Base-by-base conservation (phyloP, 441 rosid species). In the Hura crepitans region DNA sequence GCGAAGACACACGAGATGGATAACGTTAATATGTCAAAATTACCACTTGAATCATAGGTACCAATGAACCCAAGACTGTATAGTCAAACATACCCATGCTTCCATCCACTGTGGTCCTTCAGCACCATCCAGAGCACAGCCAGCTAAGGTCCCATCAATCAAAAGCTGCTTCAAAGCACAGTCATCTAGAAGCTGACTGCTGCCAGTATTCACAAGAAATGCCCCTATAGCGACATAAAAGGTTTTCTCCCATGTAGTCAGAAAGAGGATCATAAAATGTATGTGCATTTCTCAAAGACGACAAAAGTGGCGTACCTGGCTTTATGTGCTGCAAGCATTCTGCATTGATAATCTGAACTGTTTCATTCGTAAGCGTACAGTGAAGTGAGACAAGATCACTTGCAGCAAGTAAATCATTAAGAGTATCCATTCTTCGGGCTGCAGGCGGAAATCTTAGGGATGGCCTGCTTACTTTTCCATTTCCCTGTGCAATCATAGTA, bases 31-130 rank as follows among this genome's bases (percentile, higher is more conserved):
- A n/a, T n/a, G n/a, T n/a, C n/a, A n/a, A n/a, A n/a, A n/a, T n/a
- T n/a, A n/a, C n/a, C n/a, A n/a, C n/a, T n/a, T n/a, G n/a, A 50
- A 50, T 51, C 20, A 14, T 15, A 33, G 5, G 42, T 20, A 62
- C n/a, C 14, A n/a, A 54, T 43, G 31, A 30, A 27, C 18, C 42
- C 66, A 75, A 71, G 43, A 46, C 9, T 51, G 72, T 2, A 65
- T 31, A 30, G n/a, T 51, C 58, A 66, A 43, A 63, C 79, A 69
- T 89, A 95, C 99, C 99, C 99, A 92, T 70, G 98, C 99, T 89
- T 95, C 98, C 97, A 95, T 92, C 99, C 98, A 95, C 31, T 89
- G 97, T 20, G 99, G 99, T 66, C 99, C 98, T 85, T 95, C 99
- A 66, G 86, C 97, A 61, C 99, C 97, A 80, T 95, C 99, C 80